These are phyloP conservation scores for Nicotiana sylvestris DNA, from an alignment of 257 asterid species.

Conservation along the genomic window DNA sequence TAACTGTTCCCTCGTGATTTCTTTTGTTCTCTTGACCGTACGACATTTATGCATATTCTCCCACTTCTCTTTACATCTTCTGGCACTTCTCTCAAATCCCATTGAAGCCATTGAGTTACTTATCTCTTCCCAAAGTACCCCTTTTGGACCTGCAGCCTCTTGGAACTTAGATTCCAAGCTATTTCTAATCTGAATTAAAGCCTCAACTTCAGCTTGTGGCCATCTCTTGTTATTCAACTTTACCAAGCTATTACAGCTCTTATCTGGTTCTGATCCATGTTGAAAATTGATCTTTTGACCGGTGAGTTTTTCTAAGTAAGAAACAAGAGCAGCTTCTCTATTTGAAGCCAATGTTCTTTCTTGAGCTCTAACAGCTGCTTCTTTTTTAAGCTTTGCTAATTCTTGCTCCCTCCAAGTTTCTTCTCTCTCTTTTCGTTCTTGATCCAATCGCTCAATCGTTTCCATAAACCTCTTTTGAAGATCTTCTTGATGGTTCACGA, in stretches of 20 bases:
- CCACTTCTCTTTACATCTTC: slow-evolving; percentile 69
- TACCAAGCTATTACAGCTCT: not conserved
- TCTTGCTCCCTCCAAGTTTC: slow-evolving; percentile 53
- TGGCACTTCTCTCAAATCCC: slow-evolving; percentile 45
- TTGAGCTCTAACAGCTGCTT: slow-evolving; percentile 32
- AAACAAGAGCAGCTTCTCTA: slow-evolving; percentile 48
- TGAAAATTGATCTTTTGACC: slow-evolving; percentile 38
- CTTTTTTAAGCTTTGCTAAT: slow-evolving; percentile 31
- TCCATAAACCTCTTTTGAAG: slow-evolving; percentile 40
- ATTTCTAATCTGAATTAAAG: slow-evolving; percentile 35
- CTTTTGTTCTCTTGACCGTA: slow-evolving; percentile 44
- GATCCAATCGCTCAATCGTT: slow-evolving; percentile 48
- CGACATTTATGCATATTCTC: slow-evolving; percentile 55
- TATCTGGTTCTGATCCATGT: not conserved
- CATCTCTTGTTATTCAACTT: slow-evolving; percentile 18
- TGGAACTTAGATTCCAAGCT: slow-evolving; percentile 21
- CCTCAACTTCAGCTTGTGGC: slow-evolving; percentile 36
- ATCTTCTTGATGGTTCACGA: slow-evolving; percentile 51
- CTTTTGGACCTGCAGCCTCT: slow-evolving; percentile 9
- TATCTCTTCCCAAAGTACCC: slow-evolving; percentile 23
- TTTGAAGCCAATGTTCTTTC: slow-evolving; percentile 36
- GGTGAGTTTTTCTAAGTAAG: slow-evolving; percentile 54
- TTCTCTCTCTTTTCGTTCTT: slow-evolving; percentile 48
- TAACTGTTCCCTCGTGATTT: slow-evolving; percentile 30
- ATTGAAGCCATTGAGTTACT: slow-evolving; percentile 19